These are phyloP conservation scores for Vigna unguiculata DNA, from an alignment of 306 rosid genomes.

Conservation along the genomic window DNA sequence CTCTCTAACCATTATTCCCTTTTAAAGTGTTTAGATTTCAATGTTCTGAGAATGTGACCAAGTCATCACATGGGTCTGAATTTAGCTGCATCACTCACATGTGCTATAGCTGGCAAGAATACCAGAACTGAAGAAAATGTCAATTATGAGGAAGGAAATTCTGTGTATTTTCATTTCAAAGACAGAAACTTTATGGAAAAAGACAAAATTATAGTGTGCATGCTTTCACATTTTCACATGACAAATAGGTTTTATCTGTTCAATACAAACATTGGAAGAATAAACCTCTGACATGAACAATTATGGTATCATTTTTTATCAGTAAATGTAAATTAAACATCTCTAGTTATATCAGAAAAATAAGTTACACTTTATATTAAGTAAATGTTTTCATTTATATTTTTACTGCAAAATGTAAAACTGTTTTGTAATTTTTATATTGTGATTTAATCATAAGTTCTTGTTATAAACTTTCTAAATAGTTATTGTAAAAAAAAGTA, in stretches of 20 bases:
- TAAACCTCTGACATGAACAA: not conserved
- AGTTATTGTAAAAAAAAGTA: too few relatives aligned
- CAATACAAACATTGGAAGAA: not conserved
- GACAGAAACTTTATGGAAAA: not conserved
- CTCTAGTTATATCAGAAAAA: too few relatives aligned
- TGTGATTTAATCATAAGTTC: too few relatives aligned
- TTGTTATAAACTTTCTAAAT: too few relatives aligned
- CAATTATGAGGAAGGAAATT: not conserved
- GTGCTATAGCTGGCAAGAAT: slow-evolving; percentile 44
- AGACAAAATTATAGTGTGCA: not conserved
- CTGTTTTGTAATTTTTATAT: too few relatives aligned
- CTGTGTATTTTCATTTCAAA: not conserved
- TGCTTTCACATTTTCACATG: slow-evolving; percentile 4
- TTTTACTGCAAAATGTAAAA: too few relatives aligned
- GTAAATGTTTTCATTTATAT: too few relatives aligned
- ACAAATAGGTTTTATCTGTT: not conserved
- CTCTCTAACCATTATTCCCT: not conserved
- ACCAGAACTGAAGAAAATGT: slow-evolving; percentile 14
- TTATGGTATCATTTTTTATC: not conserved
- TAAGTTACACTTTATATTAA: too few relatives aligned
- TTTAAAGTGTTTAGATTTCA: not conserved
- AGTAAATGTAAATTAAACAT: not conserved
- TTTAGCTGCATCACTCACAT: slow-evolving; percentile 23
- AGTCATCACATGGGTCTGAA: slow-evolving; percentile 46
- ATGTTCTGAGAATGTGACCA: not conserved